These are phyloP conservation scores for Epithele typhae DNA, from an alignment of 768 basidiomycete species.

Conservation along the genomic window DNA sequence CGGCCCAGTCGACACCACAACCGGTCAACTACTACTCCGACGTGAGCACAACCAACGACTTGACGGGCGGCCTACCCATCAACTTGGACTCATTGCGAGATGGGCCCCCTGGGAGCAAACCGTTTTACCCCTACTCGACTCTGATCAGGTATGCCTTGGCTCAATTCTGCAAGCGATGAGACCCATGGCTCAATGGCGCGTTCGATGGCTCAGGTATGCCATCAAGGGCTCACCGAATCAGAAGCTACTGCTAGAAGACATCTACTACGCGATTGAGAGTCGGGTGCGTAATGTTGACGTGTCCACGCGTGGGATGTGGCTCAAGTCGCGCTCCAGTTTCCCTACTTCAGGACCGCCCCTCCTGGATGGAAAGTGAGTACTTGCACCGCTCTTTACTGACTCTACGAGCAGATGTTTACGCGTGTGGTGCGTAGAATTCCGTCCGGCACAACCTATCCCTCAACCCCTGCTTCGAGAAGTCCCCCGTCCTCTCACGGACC, in stretches of 20 bases:
- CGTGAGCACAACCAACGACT: conserved; percentile 46
- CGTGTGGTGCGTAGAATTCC: conserved; percentile 63
- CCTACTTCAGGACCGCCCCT: conserved; percentile 82
- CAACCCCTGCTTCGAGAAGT: conserved; percentile 90
- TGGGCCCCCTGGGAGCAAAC: conserved; percentile 85
- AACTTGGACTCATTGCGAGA: conserved; percentile 85
- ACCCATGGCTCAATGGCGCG: too few species aligned
- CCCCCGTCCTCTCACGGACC: conserved; percentile 85
- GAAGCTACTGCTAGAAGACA: conserved; percentile 82
- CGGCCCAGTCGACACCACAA: conserved; percentile 18
- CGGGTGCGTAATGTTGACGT: conserved; percentile 47
- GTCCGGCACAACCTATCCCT: conserved; percentile 88
- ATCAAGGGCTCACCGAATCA: conserved; percentile 90
- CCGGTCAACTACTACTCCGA: conserved; percentile 64
- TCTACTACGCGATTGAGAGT: conserved; percentile 89
- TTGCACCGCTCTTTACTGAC: background rate
- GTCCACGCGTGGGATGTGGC: conserved; percentile 1
- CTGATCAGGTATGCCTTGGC: conserved; percentile 65
- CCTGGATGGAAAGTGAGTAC: conserved; percentile 86
- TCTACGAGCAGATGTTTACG: conserved; percentile 55
- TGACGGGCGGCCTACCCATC: conserved; percentile 80
- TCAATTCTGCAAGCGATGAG: too few species aligned
- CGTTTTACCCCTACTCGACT: conserved; percentile 88
- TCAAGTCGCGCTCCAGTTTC: conserved; percentile 51
- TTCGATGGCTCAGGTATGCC: conserved; percentile 76